These are phyloP conservation scores for Alisma plantagoaquatica DNA, from an alignment of 106 monocot genomes.

Conservation along the genomic window DNA sequence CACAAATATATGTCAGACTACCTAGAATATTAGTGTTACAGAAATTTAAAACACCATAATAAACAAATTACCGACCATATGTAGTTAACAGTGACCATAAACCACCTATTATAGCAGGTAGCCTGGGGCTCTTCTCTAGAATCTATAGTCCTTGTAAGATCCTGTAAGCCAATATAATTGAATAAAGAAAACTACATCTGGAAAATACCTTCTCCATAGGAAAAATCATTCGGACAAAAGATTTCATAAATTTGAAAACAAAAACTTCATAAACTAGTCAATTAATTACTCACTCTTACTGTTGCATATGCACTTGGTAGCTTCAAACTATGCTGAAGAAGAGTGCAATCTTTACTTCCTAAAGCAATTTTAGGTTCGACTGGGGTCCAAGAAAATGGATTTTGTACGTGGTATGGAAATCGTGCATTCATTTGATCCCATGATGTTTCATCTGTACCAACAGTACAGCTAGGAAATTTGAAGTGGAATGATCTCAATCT, in stretches of 20 bases:
- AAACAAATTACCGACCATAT: conserved; percentile 51
- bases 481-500: too few species aligned
- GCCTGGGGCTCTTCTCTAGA: conserved; percentile 58
- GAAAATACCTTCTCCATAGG: too few species aligned
- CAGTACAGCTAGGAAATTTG: conserved; percentile 52
- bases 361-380: conserved; percentile 59
- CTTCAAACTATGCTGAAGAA: conserved; percentile 62
- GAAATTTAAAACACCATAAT: not conserved
- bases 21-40: too few species aligned
- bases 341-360: conserved; percentile 47
- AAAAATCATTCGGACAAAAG: too few species aligned
- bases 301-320: conserved; percentile 70
- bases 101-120: conserved; percentile 65
- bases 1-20: too few species aligned
- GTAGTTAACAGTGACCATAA: conserved; percentile 91
- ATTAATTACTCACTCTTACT: conserved; percentile 47
- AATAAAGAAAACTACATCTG: too few species aligned
- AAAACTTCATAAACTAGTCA: not conserved
- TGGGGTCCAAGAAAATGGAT: conserved; percentile 73
- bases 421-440: conserved; percentile 1
- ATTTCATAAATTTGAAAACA: too few species aligned
- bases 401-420: conserved; percentile 9
- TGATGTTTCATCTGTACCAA: conserved; percentile 28
- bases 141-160: conserved; percentile 72
- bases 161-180: conserved; percentile 20